Evolutionary conservation across 2,329 filamentous ascomycete genomes (phyloP), one percentile per base, ranked within the genome.

Genomic region (Calycina herbarum): DNA sequence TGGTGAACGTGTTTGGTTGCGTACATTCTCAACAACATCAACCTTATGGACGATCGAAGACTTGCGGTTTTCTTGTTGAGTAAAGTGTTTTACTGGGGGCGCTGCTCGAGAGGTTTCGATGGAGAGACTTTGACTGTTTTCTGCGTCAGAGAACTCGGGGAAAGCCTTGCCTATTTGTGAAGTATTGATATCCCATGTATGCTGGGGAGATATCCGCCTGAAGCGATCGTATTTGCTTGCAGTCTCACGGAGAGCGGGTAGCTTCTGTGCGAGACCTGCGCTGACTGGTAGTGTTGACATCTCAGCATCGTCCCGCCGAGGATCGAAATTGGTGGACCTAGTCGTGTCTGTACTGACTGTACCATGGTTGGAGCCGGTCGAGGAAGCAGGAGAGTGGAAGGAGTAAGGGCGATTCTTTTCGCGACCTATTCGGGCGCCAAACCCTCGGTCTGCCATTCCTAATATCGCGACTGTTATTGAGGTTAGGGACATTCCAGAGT

Each of bases 71-170:
- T 56, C 27, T 45, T 62, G 62, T 20, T 42, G 20, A 20, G 62
- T 24, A 29, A 61, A 40, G 31, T 31, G 40, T 57, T 57, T 29
- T 63, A 51, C 51, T 66, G 61, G 35, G 57, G 42, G 31, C 62
- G 27, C 56, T 20, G 56, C 48, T 63, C 87, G 80, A 57, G 83
- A 85, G 38, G 86, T 74, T 72, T 89, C 86, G 64, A 89, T 79
- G 1, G 85, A 86, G 66, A 82, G 78, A 61, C 79, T 80, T 60
- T 82, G 79, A 20, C 48, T 54, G 51, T 83, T 79, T 56, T 76
- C 76, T 24, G 77, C 72, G 64, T 78, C 75, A 4, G 82, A 80
- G 68, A 83, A 83, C 54, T 83, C 78, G 35, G 81, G 81, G 66
- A 83, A 82, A 24, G 79, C 79, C 61, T 76, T 76, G 57, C 79